A percentile compares a stretch with the other conserved stretches of the same genome.
phyloP scores from a whole-genome alignment of 2,329 filamentous ascomycete genomes.

The Balansia obtecta region DNA sequence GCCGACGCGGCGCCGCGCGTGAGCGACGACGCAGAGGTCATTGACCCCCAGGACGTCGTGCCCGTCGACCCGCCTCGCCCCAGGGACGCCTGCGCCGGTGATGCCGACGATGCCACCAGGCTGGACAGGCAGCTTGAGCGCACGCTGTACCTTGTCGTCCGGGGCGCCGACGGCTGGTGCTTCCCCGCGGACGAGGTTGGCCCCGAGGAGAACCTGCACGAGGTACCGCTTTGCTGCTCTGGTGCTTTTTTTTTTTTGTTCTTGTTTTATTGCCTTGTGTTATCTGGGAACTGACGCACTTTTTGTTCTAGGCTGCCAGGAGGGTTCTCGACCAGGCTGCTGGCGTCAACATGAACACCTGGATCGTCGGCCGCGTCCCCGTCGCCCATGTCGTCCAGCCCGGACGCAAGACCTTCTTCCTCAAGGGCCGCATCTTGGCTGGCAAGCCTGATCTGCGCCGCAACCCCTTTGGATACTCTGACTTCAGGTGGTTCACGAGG shows the following conservation, averaged over 20 bases:
- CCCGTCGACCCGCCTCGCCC: too few species aligned
- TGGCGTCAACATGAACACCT: conserved; percentile 96
- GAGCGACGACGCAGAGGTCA: conserved; percentile 47
- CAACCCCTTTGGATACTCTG: conserved; percentile 60
- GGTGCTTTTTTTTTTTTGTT: not conserved
- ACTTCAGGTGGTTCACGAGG: conserved; percentile 88
- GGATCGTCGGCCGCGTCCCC: conserved; percentile 85
- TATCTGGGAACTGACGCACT: too few species aligned
- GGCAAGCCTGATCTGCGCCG: conserved; percentile 73
- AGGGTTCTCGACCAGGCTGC: conserved; percentile 65
- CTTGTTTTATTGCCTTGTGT: too few species aligned
- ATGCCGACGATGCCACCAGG: too few species aligned
- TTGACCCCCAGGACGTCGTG: conserved; percentile 45
- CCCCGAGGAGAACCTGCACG: conserved; percentile 64
- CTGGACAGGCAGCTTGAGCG: conserved; percentile 68
- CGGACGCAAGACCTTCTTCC: conserved; percentile 84
- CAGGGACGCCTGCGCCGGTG: too few species aligned
- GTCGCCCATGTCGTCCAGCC: conserved; percentile 61
- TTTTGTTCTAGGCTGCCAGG: conserved; percentile 76
- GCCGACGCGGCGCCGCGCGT: conserved; percentile 59
- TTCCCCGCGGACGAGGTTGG: conserved; percentile 66
- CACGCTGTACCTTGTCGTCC: conserved; percentile 81
- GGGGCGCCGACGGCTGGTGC: conserved; percentile 62
- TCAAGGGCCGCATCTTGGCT: conserved; percentile 93
- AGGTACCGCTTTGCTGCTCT: conserved; percentile 42